These are phyloP conservation scores for Berkeleyomyces rouxiae DNA, from an alignment of 2,329 filamentous ascomycete species.

Conservation along the genomic window DNA sequence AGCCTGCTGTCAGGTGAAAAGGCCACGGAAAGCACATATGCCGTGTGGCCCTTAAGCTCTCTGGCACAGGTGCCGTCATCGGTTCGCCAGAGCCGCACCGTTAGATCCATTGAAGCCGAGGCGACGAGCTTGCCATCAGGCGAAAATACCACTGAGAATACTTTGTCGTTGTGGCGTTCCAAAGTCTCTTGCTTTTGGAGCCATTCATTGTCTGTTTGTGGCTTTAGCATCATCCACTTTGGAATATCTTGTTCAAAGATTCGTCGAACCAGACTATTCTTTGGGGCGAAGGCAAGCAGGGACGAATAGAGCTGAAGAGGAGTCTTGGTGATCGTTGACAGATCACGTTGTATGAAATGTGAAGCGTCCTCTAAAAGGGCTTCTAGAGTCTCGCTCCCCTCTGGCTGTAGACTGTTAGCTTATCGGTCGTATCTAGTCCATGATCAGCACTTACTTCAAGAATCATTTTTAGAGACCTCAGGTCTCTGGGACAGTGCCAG, in stretches of 20 bases:
- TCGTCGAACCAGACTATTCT: background rate
- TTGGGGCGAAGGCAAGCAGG: background rate
- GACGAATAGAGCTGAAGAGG: background rate
- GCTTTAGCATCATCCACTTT: background rate
- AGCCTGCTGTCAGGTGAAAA: background rate
- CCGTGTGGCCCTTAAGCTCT: background rate
- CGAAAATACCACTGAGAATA: constrained; percentile 9
- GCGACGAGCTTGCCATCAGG: background rate
- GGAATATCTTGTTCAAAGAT: background rate
- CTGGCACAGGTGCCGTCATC: background rate
- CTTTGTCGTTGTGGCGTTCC: background rate
- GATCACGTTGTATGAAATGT: background rate
- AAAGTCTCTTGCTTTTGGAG: background rate
- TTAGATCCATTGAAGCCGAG: background rate
- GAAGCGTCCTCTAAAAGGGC: background rate
- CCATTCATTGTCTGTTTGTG: background rate
- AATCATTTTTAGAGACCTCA: background rate
- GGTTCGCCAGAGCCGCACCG: constrained; percentile 7
- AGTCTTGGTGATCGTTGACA: background rate
- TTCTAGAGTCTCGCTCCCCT: background rate
- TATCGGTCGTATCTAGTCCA: background rate
- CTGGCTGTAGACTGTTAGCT: background rate
- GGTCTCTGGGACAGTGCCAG: background rate
- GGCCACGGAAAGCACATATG: background rate
- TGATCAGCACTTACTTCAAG: background rate